Conservation (phyloP, 305 asterid genomes). For the Galium porrigens region DNA sequence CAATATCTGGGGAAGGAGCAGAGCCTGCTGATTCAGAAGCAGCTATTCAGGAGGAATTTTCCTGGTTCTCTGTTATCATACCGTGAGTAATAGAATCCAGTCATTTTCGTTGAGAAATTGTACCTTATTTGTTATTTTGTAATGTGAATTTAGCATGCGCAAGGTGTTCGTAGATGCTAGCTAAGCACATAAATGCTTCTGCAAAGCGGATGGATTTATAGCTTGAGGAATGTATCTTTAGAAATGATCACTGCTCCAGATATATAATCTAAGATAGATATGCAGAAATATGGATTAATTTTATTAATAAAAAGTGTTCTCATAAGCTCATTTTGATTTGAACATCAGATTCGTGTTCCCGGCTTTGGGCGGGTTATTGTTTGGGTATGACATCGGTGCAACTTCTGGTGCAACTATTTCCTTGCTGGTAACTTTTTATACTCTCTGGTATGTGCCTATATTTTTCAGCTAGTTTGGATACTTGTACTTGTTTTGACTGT, state of each 20-base stretch:
- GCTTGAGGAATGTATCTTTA: not conserved
- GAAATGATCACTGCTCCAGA: not conserved
- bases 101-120: not conserved
- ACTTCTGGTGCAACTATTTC: conserved; percentile 93
- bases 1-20: conserved; percentile 46
- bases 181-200: not conserved
- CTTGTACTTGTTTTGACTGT: conserved; percentile 8
- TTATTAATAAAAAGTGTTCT: not conserved
- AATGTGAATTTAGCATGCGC: not conserved
- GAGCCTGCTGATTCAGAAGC: conserved; percentile 31
- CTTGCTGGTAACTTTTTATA: conserved; percentile 48
- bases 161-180: not conserved
- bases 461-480: conserved; percentile 8
- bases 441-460: conserved; percentile 3
- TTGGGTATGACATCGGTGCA: conserved; percentile 95
- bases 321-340: conserved; percentile 5
- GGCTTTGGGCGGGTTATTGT: conserved; percentile 83
- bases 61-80: conserved; percentile 73
- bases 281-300: not conserved
- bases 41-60: conserved; percentile 44
- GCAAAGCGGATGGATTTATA: no score
- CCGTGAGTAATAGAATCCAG: conserved; percentile 41
- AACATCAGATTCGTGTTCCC: conserved; percentile 71
- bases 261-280: not conserved
- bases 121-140: not conserved